Percentiles rank a stretch among this genome's conserved stretches.
These are phyloP conservation scores for Aureobasidium leucospermi DNA, from an alignment of 2,329 filamentous ascomycete genomes.

Conservation along the genomic window DNA sequence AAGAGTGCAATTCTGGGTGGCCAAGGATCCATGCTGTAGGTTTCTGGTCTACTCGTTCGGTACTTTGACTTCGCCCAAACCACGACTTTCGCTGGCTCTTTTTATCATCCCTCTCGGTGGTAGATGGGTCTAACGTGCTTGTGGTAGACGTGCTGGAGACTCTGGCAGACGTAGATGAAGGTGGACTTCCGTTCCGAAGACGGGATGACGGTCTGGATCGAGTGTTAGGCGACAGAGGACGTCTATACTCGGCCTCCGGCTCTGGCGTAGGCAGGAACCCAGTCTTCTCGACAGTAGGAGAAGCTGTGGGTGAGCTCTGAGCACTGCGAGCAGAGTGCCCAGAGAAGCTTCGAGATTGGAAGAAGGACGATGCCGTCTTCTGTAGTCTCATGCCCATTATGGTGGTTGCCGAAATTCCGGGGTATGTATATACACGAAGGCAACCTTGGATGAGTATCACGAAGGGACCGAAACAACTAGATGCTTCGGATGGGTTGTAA, in stretches of 20 bases:
- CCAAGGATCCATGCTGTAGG: constrained; percentile 53
- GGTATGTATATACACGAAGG: background rate
- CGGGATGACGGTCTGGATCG: background rate
- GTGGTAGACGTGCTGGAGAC: background rate
- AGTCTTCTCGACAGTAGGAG: background rate
- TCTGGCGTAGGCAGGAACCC: background rate
- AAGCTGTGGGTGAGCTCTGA: background rate
- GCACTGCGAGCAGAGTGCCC: background rate
- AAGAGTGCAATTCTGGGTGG: constrained; percentile 48
- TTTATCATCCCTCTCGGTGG: constrained; percentile 18
- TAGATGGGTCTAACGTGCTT: background rate
- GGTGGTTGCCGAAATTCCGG: background rate
- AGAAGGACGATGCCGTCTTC: background rate
- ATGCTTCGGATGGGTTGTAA: background rate
- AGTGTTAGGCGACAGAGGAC: background rate
- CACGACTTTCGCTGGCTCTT: constrained; percentile 26
- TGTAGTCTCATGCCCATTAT: background rate
- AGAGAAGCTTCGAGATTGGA: background rate
- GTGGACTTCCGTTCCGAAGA: background rate
- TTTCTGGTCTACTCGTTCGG: constrained; percentile 28
- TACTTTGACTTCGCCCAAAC: constrained; percentile 26
- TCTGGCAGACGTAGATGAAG: background rate
- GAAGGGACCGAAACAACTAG: too few species aligned
- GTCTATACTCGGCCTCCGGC: background rate
- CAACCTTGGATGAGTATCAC: background rate